Conservation (phyloP, 805 yeast species). For the Lachancea lanzarotensis region DNA sequence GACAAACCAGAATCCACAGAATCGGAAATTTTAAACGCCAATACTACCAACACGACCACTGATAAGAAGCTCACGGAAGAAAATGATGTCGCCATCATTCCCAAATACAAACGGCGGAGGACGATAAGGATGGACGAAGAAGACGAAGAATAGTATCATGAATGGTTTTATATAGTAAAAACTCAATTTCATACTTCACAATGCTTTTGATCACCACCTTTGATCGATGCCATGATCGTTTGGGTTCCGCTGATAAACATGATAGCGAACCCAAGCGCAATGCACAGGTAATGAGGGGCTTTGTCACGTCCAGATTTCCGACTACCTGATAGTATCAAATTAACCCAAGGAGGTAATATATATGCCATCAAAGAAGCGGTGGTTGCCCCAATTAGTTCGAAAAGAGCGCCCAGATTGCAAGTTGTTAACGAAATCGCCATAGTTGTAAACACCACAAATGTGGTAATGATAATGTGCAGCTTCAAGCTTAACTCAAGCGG, state of each 20-base stretch:
- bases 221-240: slow-evolving; percentile 47
- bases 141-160: background rate
- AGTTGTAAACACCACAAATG: slow-evolving; percentile 55
- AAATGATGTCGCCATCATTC: too few relatives aligned
- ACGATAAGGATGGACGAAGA: background rate
- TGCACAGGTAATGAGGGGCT: slow-evolving; percentile 53
- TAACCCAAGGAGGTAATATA: slow-evolving; percentile 83
- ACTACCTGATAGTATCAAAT: slow-evolving; percentile 51
- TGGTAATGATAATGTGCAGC: slow-evolving; percentile 60
- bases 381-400: slow-evolving; percentile 88
- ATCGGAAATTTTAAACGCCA: too few relatives aligned
- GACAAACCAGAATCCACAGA: background rate
- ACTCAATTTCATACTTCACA: slow-evolving; percentile 34
- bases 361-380: slow-evolving; percentile 91
- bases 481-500: slow-evolving; percentile 38
- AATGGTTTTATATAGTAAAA: background rate
- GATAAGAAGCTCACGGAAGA: background rate
- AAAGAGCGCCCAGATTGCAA: slow-evolving; percentile 81
- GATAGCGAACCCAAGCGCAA: slow-evolving; percentile 64
- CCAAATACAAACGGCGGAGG: background rate
- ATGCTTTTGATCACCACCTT: slow-evolving; percentile 40
- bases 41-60: background rate
- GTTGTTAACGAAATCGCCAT: slow-evolving; percentile 74
- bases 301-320: slow-evolving; percentile 39
- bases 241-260: slow-evolving; percentile 78